Evolutionary conservation across 2,329 filamentous ascomycete species (phyloP).

Genomic region (Fusarium sarcochroum): DNA sequence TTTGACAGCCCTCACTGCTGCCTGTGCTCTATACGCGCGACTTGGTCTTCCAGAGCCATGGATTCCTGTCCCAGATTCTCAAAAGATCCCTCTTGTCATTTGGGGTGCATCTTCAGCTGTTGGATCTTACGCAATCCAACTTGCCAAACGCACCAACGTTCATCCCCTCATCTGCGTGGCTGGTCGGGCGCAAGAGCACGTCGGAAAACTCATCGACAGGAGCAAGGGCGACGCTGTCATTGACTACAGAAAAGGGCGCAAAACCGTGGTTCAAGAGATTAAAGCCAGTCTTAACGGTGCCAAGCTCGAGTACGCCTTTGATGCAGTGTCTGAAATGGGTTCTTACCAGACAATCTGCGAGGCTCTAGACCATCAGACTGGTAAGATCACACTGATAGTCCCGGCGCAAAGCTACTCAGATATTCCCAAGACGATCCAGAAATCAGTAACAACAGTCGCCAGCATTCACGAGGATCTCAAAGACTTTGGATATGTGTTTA

Average conservation of each 20-base stretch:
- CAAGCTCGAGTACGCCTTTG: conserved; percentile 24
- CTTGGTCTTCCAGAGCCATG: conserved; percentile 16
- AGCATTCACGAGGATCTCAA: conserved; percentile 29
- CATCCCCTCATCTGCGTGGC: conserved; percentile 37
- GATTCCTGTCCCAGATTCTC: not conserved
- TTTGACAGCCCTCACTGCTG: conserved; percentile 25
- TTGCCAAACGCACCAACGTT: conserved; percentile 26
- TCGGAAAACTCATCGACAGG: conserved; percentile 20
- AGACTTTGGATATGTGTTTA: conserved; percentile 7
- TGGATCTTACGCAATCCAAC: conserved; percentile 26
- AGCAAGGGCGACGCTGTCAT: conserved; percentile 29
- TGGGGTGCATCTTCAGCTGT: conserved; percentile 38
- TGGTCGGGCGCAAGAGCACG: conserved; percentile 25
- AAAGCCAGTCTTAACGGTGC: not conserved
- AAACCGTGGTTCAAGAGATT: conserved; percentile 1
- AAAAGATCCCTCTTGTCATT: conserved; percentile 10
- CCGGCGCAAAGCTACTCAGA: conserved; percentile 31
- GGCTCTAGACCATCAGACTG: conserved; percentile 6
- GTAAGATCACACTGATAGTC: conserved; percentile 28
- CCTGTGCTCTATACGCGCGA: conserved; percentile 15
- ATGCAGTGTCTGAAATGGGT: conserved; percentile 30
- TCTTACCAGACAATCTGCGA: conserved; percentile 38
- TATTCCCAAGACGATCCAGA: conserved; percentile 28
- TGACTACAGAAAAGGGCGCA: conserved; percentile 23
- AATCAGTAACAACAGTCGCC: conserved; percentile 27